Conservation (phyloP, 1,284 basidiomycete genomes). For the Cryptococcus floricola region DNA sequence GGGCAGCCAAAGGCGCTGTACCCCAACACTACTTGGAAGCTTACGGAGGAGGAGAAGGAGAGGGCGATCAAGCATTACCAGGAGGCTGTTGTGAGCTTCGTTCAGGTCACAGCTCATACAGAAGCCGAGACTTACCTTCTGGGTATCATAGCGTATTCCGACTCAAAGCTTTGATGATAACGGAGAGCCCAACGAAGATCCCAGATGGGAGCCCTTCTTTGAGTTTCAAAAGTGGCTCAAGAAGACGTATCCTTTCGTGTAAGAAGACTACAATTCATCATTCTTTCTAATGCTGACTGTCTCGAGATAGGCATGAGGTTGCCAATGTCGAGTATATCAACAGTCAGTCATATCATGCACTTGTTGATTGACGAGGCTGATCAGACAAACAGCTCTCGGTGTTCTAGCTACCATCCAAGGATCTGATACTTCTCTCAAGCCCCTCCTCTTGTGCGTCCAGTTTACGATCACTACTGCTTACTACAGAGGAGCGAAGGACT, state of each 20-base stretch:
- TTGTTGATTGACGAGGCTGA: not conserved
- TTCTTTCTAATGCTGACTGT: not conserved
- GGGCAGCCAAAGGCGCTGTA: slow-evolving; percentile 34
- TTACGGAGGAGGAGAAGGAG: slow-evolving; percentile 30
- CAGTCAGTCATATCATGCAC: slow-evolving; percentile 19
- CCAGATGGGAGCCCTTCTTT: slow-evolving; percentile 45
- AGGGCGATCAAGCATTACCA: slow-evolving; percentile 29
- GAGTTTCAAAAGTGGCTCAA: slow-evolving; percentile 46
- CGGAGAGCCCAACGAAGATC: slow-evolving; percentile 45
- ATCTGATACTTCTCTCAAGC: slow-evolving; percentile 50
- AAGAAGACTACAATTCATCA: slow-evolving; percentile 7
- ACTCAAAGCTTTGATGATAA: slow-evolving; percentile 48
- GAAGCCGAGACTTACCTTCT: not conserved
- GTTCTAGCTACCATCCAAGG: slow-evolving; percentile 52
- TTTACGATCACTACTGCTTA: not conserved
- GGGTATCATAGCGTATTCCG: slow-evolving; percentile 31
- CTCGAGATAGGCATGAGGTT: slow-evolving; percentile 19
- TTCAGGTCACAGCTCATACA: not conserved
- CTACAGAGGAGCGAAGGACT: not conserved
- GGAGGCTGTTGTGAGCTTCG: slow-evolving; percentile 38
- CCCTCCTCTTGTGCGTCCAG: slow-evolving; percentile 41
- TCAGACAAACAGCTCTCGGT: slow-evolving; percentile 39
- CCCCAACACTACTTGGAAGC: slow-evolving; percentile 30
- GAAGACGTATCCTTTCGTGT: slow-evolving; percentile 40
- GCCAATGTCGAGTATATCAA: slow-evolving; percentile 50